Evolutionary conservation across 495 filamentous ascomycete species (phyloP).

Genomic region (Tuber borchii): DNA sequence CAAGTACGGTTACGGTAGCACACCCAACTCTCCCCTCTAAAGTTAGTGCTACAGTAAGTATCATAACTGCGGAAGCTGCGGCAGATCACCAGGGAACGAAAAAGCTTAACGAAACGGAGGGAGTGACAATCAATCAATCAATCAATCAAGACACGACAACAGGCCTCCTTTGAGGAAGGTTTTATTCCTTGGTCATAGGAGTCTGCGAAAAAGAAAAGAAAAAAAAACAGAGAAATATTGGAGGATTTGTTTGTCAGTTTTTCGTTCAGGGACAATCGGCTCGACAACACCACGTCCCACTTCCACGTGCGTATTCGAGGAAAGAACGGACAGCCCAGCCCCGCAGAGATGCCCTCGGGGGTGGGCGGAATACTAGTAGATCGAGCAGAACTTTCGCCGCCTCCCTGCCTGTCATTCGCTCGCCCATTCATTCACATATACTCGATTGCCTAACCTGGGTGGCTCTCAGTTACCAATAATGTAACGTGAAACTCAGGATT

Average conservation of each 20-base stretch:
- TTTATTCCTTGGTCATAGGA: too few relatives aligned
- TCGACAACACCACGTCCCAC: background rate
- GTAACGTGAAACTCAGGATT: background rate
- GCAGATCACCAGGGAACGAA: background rate
- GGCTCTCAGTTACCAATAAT: too few relatives aligned
- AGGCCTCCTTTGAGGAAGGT: background rate
- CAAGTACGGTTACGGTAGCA: too few relatives aligned
- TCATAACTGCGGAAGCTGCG: background rate
- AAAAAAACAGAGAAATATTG: background rate
- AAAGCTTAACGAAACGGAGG: background rate
- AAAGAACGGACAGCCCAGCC: background rate
- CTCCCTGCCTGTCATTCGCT: background rate
- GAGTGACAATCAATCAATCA: too few relatives aligned
- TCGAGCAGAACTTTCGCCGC: background rate
- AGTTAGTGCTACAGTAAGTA: background rate
- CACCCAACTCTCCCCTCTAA: too few relatives aligned
- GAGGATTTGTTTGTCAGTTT: background rate
- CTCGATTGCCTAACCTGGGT: too few relatives aligned
- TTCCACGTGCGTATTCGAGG: background rate
- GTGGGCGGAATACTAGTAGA: background rate
- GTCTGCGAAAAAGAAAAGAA: too few relatives aligned
- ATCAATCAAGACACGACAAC: background rate
- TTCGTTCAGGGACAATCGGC: background rate
- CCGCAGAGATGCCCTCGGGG: background rate
- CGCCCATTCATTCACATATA: background rate